Evolutionary conservation across 768 basidiomycete species (phyloP), one percentile per base, ranked within the genome.

Genomic region (Russula vinacea): DNA sequence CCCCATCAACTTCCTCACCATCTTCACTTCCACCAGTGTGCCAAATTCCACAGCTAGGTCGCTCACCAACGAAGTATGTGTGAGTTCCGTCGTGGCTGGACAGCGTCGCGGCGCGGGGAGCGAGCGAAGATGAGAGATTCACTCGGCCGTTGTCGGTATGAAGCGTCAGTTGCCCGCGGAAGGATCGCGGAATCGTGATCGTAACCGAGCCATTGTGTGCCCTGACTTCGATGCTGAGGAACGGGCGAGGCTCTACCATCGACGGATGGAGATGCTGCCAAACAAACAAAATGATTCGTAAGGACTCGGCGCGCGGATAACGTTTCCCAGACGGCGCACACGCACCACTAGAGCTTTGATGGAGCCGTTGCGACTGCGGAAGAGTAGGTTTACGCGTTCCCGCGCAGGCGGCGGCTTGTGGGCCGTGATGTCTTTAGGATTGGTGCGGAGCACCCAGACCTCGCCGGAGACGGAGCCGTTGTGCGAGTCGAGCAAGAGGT

Each of bases 161-260:
- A 29, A 67, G 60, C 9, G 33, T 66, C 3, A 67, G 52, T 24
- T 67, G 65, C 42, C 67, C 67, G 22, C 50, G 64, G 52, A 67
- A 67, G 13, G 64, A 67, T 24, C 67, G 67, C 37, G 67, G 67
- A 2, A 67, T 60, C 17, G 51, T 44, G 54, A 66, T 44, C 8
- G 22, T 1, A 14, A 61, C 47, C 17, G 51, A 16, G 19, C 64
- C 64, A 24, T 67, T 57, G 22, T 42, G 56, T 40, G 55, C 16
- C 33, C 6, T 53, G 9, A 29, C 63, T 26, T 60, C 66, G 49
- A 67, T 35, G 42, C 29, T 60, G 54, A 67, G 42, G 22, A 67
- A 65, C 22, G 66, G 66, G 17, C 63, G 58, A 45, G 63, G 66
- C 47, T 65, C 55, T 33, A 33, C 50, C 40, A 26, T 57, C 17